phyloP scores from a whole-genome alignment of 805 yeast species.

The Barnettozyma sp. region DNA sequence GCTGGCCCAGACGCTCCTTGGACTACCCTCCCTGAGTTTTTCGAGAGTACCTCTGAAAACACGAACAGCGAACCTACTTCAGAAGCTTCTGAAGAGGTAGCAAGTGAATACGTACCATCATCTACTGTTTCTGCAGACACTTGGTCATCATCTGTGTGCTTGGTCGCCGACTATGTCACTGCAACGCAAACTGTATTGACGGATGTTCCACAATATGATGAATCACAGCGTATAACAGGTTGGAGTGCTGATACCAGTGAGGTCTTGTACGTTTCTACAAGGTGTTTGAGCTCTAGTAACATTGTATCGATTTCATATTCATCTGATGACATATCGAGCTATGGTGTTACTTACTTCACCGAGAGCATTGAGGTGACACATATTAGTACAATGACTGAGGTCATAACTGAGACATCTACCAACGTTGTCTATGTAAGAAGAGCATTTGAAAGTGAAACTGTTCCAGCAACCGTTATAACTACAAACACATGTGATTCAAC shows the following conservation, averaged over 20 bases:
- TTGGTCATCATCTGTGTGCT: constrained; percentile 17
- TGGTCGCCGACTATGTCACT: constrained; percentile 21
- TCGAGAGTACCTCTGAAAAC: not conserved
- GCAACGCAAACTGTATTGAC: constrained; percentile 19
- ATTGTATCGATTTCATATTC: constrained; percentile 17
- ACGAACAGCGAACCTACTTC: not conserved
- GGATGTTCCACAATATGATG: constrained; percentile 19
- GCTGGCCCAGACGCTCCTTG: no score
- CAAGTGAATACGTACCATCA: not conserved
- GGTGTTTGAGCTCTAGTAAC: constrained; percentile 18
- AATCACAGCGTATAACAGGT: constrained; percentile 18
- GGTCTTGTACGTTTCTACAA: constrained; percentile 15
- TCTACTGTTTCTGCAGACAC: constrained; percentile 15
- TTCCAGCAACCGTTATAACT: not conserved
- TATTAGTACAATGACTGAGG: constrained; percentile 18
- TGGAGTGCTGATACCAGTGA: constrained; percentile 17
- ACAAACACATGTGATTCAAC: constrained; percentile 5
- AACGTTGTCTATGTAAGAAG: constrained; percentile 14
- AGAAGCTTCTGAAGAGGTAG: not conserved
- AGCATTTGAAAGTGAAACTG: constrained; percentile 4
- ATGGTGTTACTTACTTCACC: constrained; percentile 19
- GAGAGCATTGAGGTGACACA: constrained; percentile 18
- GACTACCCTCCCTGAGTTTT: no score
- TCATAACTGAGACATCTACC: constrained; percentile 19
- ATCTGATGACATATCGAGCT: constrained; percentile 17